A percentile compares a stretch with the other conserved stretches of the same genome.
Evolutionary conservation across 2,329 filamentous ascomycete species (phyloP).

Genomic region (Lomentospora prolificans): DNA sequence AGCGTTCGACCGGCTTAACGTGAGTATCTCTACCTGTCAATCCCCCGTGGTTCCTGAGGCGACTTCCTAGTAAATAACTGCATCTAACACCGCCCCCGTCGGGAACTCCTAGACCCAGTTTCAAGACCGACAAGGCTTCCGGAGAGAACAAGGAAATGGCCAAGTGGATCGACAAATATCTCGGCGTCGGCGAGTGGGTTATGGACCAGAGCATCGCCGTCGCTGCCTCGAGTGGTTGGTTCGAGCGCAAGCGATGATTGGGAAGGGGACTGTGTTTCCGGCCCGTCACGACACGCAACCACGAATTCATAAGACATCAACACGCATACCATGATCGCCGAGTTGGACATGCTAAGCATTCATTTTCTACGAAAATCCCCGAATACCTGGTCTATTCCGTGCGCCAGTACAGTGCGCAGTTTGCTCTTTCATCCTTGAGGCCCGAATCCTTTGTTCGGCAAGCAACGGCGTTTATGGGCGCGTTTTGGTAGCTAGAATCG

Average conservation of each 20-base stretch:
- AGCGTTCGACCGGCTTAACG: slow-evolving; percentile 95
- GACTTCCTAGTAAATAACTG: not conserved
- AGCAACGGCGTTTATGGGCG: not conserved
- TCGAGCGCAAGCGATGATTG: slow-evolving; percentile 73
- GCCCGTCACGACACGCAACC: not conserved
- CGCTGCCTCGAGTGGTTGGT: slow-evolving; percentile 78
- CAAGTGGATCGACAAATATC: slow-evolving; percentile 86
- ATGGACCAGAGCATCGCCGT: slow-evolving; percentile 96
- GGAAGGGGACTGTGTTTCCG: not conserved
- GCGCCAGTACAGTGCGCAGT: too few relatives aligned
- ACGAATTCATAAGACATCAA: not conserved
- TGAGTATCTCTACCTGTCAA: slow-evolving; percentile 47
- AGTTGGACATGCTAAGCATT: too few relatives aligned
- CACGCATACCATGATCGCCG: not conserved
- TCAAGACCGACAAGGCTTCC: slow-evolving; percentile 76
- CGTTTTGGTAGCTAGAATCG: not conserved
- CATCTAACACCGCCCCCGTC: slow-evolving; percentile 15
- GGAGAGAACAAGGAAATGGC: slow-evolving; percentile 72
- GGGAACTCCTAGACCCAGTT: slow-evolving; percentile 54
- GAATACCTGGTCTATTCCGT: too few relatives aligned
- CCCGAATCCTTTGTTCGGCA: not conserved
- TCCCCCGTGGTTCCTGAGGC: too few relatives aligned
- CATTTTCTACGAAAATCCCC: too few relatives aligned
- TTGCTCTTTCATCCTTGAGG: not conserved
- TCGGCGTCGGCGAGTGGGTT: slow-evolving; percentile 91